These are phyloP conservation scores for Teunomyces kruisii DNA, from an alignment of 805 yeast species.

Conservation along the genomic window DNA sequence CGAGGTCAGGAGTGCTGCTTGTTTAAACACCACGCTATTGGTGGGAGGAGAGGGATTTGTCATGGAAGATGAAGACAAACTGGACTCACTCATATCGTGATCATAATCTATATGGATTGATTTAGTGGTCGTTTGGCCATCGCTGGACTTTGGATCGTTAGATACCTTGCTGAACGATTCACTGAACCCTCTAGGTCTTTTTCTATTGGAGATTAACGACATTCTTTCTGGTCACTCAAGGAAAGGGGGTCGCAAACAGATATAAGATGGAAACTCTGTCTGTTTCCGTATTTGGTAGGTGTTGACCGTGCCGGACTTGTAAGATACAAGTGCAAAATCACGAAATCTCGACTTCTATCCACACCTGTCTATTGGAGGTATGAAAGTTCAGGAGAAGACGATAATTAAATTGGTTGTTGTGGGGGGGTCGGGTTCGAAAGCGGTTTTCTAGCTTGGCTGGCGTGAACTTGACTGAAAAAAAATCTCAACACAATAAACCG, in stretches of 20 bases:
- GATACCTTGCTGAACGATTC: constrained; percentile 29
- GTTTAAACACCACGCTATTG: neutral
- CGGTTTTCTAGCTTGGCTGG: neutral
- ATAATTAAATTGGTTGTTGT: neutral
- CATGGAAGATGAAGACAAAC: constrained; percentile 5
- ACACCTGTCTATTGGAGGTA: no score
- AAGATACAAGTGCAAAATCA: no score
- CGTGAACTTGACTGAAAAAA: neutral
- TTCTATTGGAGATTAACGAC: constrained; percentile 42
- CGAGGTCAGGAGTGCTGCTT: neutral
- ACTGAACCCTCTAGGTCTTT: constrained; percentile 46
- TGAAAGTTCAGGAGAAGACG: no score
- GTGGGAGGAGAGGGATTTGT: constrained; percentile 4
- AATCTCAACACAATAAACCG: neutral
- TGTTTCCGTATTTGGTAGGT: no score
- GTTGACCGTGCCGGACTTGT: no score
- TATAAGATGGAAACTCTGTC: no score
- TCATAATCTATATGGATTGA: constrained; percentile 6
- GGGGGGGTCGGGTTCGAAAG: neutral
- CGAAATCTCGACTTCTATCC: no score
- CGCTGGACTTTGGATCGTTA: constrained; percentile 7
- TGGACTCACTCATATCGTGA: constrained; percentile 7
- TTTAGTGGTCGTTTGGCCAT: constrained; percentile 1
- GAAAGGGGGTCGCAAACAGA: no score
- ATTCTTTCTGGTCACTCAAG: constrained; percentile 10